Evolutionary conservation across 345 rosid genomes (phyloP).

Genomic region (Cardamine occulta): DNA sequence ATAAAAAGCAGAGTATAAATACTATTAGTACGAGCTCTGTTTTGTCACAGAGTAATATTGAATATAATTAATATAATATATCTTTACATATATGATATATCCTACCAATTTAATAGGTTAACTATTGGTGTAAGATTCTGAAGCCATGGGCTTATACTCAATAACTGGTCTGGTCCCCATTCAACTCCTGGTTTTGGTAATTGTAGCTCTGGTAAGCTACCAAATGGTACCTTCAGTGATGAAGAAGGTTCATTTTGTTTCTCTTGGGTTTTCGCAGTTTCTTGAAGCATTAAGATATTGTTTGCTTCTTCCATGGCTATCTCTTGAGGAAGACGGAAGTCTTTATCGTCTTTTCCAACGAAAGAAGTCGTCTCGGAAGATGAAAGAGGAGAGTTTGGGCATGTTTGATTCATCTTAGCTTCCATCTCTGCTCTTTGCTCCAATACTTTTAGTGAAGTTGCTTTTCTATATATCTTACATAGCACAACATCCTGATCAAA

Average conservation of each 20-base stretch:
- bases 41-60: neutral
- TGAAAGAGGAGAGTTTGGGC: conserved; percentile 54
- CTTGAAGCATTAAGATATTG: conserved; percentile 22
- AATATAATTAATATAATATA: conserved; percentile 10
- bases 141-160: conserved; percentile 85
- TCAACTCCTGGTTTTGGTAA: conserved; percentile 63
- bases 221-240: conserved; percentile 54
- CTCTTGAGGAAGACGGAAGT: conserved; percentile 28
- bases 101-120: conserved; percentile 60
- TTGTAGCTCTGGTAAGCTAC: conserved; percentile 68
- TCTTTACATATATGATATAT: neutral
- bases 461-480: conserved; percentile 91
- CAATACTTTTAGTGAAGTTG: conserved; percentile 81
- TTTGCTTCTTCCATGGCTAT: conserved; percentile 51
- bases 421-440: conserved; percentile 85
- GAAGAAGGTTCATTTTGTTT: conserved; percentile 32
- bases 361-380: conserved; percentile 50
- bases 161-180: conserved; percentile 69
- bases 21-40: conserved; percentile 18
- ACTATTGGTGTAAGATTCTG: conserved; percentile 61
- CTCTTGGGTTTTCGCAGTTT: conserved; percentile 12
- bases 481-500: conserved; percentile 75
- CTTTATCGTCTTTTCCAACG: conserved; percentile 50
- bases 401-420: conserved; percentile 48
- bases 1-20: conserved; percentile 4